phyloP scores from a whole-genome alignment of 2,329 filamentous ascomycete genomes.

The Aspergillus novofumigatus region DNA sequence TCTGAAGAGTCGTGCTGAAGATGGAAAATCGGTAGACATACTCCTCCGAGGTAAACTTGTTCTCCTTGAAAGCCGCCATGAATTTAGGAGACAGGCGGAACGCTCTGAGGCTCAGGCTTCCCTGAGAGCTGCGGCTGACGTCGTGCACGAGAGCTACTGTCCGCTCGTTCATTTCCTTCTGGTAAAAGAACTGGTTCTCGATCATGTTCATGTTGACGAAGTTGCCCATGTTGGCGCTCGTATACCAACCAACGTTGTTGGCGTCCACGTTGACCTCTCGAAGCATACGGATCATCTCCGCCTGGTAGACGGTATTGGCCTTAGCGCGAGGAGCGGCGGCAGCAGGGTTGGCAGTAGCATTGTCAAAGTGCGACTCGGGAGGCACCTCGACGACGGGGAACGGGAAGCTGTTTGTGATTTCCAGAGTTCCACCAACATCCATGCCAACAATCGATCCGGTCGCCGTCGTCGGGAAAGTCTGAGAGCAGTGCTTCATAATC shows the following conservation, averaged over 20 bases:
- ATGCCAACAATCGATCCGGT: slow-evolving; percentile 91
- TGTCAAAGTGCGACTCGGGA: slow-evolving; percentile 67
- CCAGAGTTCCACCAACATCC: slow-evolving; percentile 74
- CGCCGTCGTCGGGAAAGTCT: slow-evolving; percentile 80
- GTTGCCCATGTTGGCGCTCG: slow-evolving; percentile 97
- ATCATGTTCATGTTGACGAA: slow-evolving; percentile 93
- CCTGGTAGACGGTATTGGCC: slow-evolving; percentile 81
- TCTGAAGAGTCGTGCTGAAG: neutral
- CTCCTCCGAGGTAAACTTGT: slow-evolving; percentile 95
- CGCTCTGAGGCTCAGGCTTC: slow-evolving; percentile 80
- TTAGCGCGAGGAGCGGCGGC: slow-evolving; percentile 89
- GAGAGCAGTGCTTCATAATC: slow-evolving; percentile 92
- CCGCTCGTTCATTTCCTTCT: slow-evolving; percentile 82
- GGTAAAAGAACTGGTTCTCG: slow-evolving; percentile 97
- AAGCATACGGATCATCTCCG: slow-evolving; percentile 94
- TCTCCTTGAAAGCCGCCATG: slow-evolving; percentile 90
- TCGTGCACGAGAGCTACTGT: slow-evolving; percentile 91
- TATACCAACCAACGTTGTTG: slow-evolving; percentile 98
- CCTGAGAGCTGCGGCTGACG: slow-evolving; percentile 90
- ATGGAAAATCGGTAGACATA: slow-evolving; percentile 46
- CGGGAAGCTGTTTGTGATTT: slow-evolving; percentile 92
- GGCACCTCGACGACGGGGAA: slow-evolving; percentile 79
- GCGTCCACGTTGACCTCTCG: slow-evolving; percentile 98
- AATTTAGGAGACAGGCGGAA: slow-evolving; percentile 86
- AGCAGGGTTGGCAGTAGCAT: slow-evolving; percentile 65